These are phyloP conservation scores for Chrysoporthe austroafricana DNA, from an alignment of 2,329 filamentous ascomycete species.

Conservation along the genomic window DNA sequence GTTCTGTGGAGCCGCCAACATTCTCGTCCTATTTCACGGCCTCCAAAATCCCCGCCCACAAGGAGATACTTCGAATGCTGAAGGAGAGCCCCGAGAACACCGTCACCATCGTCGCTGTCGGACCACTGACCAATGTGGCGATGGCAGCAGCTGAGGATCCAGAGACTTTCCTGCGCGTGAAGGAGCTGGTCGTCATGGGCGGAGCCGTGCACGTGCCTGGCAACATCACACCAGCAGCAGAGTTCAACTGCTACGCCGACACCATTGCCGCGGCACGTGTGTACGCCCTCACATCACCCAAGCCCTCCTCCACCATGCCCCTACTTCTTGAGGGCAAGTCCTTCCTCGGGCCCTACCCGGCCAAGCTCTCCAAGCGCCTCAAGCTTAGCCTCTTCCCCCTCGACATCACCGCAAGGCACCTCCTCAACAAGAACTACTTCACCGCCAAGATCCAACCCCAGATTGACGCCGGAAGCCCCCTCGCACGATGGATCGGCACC, in stretches of 20 bases:
- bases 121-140: constrained; percentile 92
- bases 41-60: constrained; percentile 73
- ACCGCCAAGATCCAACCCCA: constrained; percentile 56
- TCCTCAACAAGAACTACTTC: constrained; percentile 66
- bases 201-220: constrained; percentile 79
- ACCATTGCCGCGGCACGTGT: constrained; percentile 75
- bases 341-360: constrained; percentile 65
- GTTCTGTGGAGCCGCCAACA: constrained; percentile 44
- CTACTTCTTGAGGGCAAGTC: constrained; percentile 58
- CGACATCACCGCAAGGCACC: constrained; percentile 75
- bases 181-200: constrained; percentile 95
- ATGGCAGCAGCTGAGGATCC: constrained; percentile 86
- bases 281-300: constrained; percentile 75
- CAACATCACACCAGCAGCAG: constrained; percentile 83
- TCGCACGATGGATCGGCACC: constrained; percentile 73
- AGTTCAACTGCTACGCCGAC: constrained; percentile 97
- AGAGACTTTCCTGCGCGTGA: constrained; percentile 84
- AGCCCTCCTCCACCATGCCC: constrained; percentile 80
- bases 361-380: constrained; percentile 63
- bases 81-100: constrained; percentile 80
- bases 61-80: constrained; percentile 88
- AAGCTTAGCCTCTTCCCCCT: constrained; percentile 74
- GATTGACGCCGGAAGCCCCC: constrained; percentile 66
- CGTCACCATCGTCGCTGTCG: constrained; percentile 87
- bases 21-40: constrained; percentile 71